These are phyloP conservation scores for Tuber magnatum DNA, from an alignment of 495 filamentous ascomycete species.

Conservation along the genomic window DNA sequence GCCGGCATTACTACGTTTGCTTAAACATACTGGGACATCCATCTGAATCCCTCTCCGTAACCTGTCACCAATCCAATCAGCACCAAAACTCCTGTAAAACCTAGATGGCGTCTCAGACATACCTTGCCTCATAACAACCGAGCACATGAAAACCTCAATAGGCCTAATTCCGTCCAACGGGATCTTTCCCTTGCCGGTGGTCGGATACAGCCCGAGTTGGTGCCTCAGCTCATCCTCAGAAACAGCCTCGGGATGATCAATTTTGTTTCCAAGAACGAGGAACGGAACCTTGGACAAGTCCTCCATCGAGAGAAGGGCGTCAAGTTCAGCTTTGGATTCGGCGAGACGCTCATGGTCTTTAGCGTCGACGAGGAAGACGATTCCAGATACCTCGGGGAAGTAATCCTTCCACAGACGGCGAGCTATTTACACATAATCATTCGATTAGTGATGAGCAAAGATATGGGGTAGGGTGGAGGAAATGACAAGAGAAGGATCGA, in stretches of 20 bases:
- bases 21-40: constrained; percentile 73
- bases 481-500: not conserved
- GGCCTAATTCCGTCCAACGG: constrained; percentile 89
- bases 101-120: constrained; percentile 39
- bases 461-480: not conserved
- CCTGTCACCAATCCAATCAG: constrained; percentile 41
- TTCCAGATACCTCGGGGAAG: constrained; percentile 96
- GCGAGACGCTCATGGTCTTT: constrained; percentile 89
- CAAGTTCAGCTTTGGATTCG: constrained; percentile 93
- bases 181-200: constrained; percentile 95
- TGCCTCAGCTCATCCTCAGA: constrained; percentile 89
- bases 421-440: constrained; percentile 48
- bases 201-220: constrained; percentile 87
- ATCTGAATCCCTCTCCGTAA: constrained; percentile 72
- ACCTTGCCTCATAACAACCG: constrained; percentile 95
- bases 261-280: constrained; percentile 95
- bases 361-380: constrained; percentile 96
- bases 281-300: constrained; percentile 89
- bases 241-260: constrained; percentile 91
- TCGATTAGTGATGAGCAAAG: not conserved
- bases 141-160: constrained; percentile 99
- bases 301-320: constrained; percentile 89
- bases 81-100: constrained; percentile 12
- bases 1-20: constrained; percentile 8
- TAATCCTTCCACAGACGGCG: constrained; percentile 97